Base-by-base conservation (phyloP, 2,329 filamentous ascomycete genomes). In the Calonectria naviculata region DNA sequence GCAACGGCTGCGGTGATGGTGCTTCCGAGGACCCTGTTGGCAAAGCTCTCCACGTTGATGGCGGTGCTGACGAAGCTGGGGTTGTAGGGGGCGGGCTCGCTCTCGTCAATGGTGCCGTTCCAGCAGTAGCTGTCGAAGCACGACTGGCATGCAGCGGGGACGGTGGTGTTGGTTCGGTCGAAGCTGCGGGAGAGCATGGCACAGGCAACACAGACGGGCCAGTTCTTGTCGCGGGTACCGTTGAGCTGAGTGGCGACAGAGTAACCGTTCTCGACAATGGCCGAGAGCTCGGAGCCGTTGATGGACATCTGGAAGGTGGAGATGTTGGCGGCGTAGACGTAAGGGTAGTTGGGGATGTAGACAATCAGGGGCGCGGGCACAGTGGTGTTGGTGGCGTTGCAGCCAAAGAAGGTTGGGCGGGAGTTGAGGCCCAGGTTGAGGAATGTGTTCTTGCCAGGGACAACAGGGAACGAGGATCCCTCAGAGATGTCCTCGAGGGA, bases 61-160 rank as follows among this genome's bases (percentile, higher is more conserved):
- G 72, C 67, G 42, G 76, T 74, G 66, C 78, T 74, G 41, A 78
- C 77, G 7, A 80, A 74, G 2, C 63, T 21, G 12, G 82, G 82
- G 28, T 75, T 64, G 52, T 84, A 84, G 9, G 71, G 76, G 71
- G 74, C 88, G 1, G 82, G 79, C 1, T 78, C 75, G 13, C 73
- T 68, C 62, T 81, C 80, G 31, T 82, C 80, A 41, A 84, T 68
- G 19, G 90, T 94, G n/a, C 97, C 97, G 81, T 98, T 90, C 97
- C 97, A 99, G 89, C 97, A 99, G 85, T 98, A 98, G 24, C 86
- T 83, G 15, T 86, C 75, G 83, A 98, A 98, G 85, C 97, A 99
- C 61, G 87, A 79, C 49, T 84, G 86, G 85, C 97, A 99, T 12
- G 90, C 90, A 0, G 89, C 86, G 0, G 96, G 96, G 1, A 95